These are phyloP conservation scores for Lagerstroemia fauriei DNA, from an alignment of 441 rosid species.

Conservation along the genomic window DNA sequence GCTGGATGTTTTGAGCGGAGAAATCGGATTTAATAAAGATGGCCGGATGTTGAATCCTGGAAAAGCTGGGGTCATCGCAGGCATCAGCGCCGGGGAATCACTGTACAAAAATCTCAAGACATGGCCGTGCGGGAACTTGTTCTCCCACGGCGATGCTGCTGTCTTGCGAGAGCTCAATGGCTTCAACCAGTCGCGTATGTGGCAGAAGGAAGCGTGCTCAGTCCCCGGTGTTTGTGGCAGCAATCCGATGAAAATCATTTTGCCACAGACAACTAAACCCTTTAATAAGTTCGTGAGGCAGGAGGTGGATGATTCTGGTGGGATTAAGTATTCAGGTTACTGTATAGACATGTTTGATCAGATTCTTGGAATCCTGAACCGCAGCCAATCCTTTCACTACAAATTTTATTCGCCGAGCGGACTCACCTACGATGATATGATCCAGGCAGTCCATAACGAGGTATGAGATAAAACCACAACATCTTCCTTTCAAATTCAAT, in stretches of 20 bases:
- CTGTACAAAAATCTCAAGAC: too few species aligned
- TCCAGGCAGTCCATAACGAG: conserved; percentile 35
- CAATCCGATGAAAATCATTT: conserved; percentile 47
- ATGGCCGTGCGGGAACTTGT: too few species aligned
- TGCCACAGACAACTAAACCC: conserved; percentile 41
- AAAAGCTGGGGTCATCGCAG: conserved; percentile 27
- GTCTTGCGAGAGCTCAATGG: too few species aligned
- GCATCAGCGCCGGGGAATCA: conserved; percentile 25
- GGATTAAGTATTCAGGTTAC: conserved; percentile 38
- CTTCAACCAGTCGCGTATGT: background rate
- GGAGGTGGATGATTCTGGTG: conserved; percentile 5
- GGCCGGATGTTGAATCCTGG: conserved; percentile 15
- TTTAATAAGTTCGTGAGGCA: conserved; percentile 43
- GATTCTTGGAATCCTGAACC: conserved; percentile 23
- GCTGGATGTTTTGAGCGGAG: conserved; percentile 39
- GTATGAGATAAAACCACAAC: too few species aligned
- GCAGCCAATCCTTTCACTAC: conserved; percentile 16
- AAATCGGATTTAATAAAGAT: conserved; percentile 28
- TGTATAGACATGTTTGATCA: conserved; percentile 45
- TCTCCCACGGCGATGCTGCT: too few species aligned
- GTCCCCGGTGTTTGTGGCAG: conserved; percentile 20
- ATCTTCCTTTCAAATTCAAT: too few species aligned
- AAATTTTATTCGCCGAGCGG: too few species aligned
- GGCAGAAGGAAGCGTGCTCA: background rate
- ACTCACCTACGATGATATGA: conserved; percentile 41